These are phyloP conservation scores for Persicaria tinctoria DNA, from an alignment of 148 eudicot species.

Conservation along the genomic window DNA sequence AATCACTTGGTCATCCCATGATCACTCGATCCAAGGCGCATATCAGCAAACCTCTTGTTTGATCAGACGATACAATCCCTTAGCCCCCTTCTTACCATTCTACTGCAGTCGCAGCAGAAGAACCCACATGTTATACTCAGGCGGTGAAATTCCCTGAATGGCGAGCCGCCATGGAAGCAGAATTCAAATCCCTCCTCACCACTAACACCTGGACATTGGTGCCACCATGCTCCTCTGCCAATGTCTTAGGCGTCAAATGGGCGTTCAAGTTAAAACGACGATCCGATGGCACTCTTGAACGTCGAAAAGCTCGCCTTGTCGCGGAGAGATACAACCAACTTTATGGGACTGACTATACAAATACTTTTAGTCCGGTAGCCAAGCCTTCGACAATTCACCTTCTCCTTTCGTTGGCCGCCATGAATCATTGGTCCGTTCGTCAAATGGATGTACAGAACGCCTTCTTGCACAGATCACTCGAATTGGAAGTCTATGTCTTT, in stretches of 20 bases:
- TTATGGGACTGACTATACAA: neutral
- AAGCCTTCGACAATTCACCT: conserved; percentile 6
- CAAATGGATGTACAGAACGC: conserved; percentile 7
- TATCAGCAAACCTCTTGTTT: neutral
- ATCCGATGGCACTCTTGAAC: neutral
- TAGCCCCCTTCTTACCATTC: neutral
- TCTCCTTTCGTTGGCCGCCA: neutral
- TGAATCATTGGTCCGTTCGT: neutral
- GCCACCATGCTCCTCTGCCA: neutral
- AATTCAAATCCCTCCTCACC: neutral
- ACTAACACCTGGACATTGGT: neutral
- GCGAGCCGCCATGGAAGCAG: neutral
- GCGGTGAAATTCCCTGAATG: neutral
- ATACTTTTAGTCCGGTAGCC: neutral
- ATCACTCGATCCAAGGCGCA: neutral
- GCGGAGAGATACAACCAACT: neutral
- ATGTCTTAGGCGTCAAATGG: neutral
- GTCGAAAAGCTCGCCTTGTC: neutral
- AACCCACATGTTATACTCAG: neutral
- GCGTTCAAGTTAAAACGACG: neutral
- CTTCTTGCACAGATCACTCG: neutral
- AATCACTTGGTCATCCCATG: too few species aligned
- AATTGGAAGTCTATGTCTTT: neutral
- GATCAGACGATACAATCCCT: neutral
- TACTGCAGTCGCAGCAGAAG: neutral